Conservation (phyloP, 2,329 filamentous ascomycete genomes). For the Anthostomella pinea region DNA sequence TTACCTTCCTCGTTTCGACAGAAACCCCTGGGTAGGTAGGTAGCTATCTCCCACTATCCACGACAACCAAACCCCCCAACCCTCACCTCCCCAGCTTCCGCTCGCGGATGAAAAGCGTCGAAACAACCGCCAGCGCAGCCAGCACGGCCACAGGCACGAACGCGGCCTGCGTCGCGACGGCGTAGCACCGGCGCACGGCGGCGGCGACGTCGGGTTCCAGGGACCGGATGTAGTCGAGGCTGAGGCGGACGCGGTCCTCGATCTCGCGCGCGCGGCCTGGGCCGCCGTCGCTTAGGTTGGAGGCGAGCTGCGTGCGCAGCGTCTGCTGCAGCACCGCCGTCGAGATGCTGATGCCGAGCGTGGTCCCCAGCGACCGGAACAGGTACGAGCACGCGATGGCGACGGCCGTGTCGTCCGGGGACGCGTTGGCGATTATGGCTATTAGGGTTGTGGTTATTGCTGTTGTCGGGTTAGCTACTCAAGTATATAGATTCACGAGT, state of each 20-base stretch:
- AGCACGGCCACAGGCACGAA: slow-evolving; percentile 40
- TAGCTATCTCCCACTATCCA: too few relatives aligned
- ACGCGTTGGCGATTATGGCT: slow-evolving; percentile 67
- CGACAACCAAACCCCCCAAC: neutral
- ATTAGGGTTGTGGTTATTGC: slow-evolving; percentile 72
- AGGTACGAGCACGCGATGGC: slow-evolving; percentile 78
- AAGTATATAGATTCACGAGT: too few relatives aligned
- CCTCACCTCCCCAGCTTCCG: slow-evolving; percentile 45
- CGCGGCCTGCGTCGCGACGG: slow-evolving; percentile 40
- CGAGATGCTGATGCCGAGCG: slow-evolving; percentile 68
- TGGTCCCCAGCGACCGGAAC: slow-evolving; percentile 76
- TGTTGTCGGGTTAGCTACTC: slow-evolving; percentile 52
- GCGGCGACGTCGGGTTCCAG: slow-evolving; percentile 58
- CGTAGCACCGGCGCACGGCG: slow-evolving; percentile 66
- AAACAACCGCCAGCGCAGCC: slow-evolving; percentile 36
- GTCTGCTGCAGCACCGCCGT: slow-evolving; percentile 70
- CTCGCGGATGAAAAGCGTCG: slow-evolving; percentile 54
- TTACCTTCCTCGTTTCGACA: too few relatives aligned
- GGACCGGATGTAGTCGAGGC: slow-evolving; percentile 64
- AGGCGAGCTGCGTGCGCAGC: slow-evolving; percentile 55
- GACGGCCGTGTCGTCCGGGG: slow-evolving; percentile 66
- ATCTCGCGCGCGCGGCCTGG: slow-evolving; percentile 59
- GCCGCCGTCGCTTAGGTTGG: slow-evolving; percentile 49
- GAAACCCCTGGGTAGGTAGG: too few relatives aligned
- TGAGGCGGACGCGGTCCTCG: slow-evolving; percentile 66